phyloP scores from a whole-genome alignment of 495 filamentous ascomycete species.

The Aspergillus ostianus region DNA sequence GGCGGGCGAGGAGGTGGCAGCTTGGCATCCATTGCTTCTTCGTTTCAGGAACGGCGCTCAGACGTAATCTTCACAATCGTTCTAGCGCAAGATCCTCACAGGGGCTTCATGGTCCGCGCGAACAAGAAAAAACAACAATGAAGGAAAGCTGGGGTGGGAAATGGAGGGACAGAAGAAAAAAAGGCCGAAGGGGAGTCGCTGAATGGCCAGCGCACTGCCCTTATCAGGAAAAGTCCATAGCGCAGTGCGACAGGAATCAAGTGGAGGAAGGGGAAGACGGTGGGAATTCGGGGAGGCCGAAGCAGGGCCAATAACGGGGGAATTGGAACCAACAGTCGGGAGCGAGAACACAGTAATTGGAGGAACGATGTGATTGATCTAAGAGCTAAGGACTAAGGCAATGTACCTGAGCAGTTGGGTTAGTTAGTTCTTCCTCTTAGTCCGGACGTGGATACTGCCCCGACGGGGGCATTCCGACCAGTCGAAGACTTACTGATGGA shows the following conservation, averaged over 20 bases:
- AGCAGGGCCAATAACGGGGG: background rate
- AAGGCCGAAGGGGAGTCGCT: conserved; percentile 21
- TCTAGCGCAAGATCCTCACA: conserved; percentile 23
- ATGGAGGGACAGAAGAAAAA: conserved; percentile 11
- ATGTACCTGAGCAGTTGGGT: background rate
- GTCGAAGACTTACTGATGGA: background rate
- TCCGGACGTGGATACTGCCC: background rate
- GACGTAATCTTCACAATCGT: conserved; percentile 17
- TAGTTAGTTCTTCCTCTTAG: background rate
- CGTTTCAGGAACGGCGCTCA: conserved; percentile 16
- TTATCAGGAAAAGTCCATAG: conserved; percentile 27
- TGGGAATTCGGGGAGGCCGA: conserved; percentile 7
- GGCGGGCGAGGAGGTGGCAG: conserved; percentile 21
- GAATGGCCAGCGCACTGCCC: conserved; percentile 31
- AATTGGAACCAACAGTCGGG: background rate
- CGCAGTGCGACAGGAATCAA: conserved; percentile 1
- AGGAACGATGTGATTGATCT: background rate
- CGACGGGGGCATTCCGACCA: background rate
- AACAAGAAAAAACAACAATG: background rate
- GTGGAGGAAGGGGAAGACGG: conserved; percentile 20
- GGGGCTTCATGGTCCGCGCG: conserved; percentile 17
- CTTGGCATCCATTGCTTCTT: conserved; percentile 34
- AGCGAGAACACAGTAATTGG: background rate
- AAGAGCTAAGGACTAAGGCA: background rate
- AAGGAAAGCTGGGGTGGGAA: conserved; percentile 7